Conservation (phyloP, 1,284 basidiomycete species). For the Mycosarcoma maydis region DNA sequence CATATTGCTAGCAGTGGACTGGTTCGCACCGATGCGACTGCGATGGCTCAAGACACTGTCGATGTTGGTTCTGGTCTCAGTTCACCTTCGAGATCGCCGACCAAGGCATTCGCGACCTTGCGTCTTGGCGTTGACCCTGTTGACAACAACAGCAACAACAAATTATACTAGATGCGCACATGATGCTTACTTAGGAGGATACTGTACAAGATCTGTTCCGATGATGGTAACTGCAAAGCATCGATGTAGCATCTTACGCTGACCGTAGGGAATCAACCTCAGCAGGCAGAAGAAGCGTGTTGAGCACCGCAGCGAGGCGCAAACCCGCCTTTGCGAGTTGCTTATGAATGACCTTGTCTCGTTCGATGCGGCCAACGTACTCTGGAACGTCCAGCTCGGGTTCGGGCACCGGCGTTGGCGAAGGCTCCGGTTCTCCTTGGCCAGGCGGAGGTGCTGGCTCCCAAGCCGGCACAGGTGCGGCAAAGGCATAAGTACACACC, state of each 20-base stretch:
- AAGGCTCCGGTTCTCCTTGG: background rate
- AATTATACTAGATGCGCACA: background rate
- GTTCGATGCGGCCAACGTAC: conserved; percentile 73
- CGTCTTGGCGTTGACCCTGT: conserved; percentile 14
- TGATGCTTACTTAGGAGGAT: background rate
- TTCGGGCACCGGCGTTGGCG: conserved; percentile 26
- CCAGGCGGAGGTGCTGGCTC: conserved; percentile 9
- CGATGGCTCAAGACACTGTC: background rate
- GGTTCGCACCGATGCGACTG: background rate
- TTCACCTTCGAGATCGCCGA: conserved; percentile 22
- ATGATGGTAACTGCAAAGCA: background rate
- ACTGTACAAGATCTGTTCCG: no score
- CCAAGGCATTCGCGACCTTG: conserved; percentile 11
- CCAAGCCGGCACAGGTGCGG: conserved; percentile 70
- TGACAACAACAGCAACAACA: background rate
- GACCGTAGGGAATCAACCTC: conserved; percentile 2
- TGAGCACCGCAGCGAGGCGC: conserved; percentile 81
- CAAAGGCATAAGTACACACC: conserved; percentile 72
- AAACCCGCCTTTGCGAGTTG: conserved; percentile 83
- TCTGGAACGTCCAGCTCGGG: conserved; percentile 85
- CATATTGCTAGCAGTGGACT: conserved; percentile 21
- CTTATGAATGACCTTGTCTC: conserved; percentile 79
- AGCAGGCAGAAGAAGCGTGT: conserved; percentile 68
- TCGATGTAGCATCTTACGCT: background rate
- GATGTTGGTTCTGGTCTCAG: conserved; percentile 6